phyloP scores from a whole-genome alignment of 2,329 filamentous ascomycete species.

The Sordariomycetes sp. region DNA sequence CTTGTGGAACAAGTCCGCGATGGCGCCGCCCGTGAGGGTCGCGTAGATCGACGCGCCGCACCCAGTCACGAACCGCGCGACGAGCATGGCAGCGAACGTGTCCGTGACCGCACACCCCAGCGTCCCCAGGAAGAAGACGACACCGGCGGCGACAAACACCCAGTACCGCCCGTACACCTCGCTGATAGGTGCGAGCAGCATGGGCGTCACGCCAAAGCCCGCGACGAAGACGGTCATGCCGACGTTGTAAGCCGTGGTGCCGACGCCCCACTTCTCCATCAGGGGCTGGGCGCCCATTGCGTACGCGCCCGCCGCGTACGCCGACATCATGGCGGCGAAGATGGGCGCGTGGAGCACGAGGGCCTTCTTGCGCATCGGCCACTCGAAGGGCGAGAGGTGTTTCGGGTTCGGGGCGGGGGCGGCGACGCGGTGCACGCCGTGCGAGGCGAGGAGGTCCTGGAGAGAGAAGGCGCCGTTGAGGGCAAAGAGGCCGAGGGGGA shows the following conservation, averaged over 20 bases:
- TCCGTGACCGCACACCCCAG: constrained; percentile 47
- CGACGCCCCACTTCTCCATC: constrained; percentile 40
- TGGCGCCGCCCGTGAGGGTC: constrained; percentile 45
- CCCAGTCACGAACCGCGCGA: constrained; percentile 49
- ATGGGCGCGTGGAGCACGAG: constrained; percentile 11
- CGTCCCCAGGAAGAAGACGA: constrained; percentile 18
- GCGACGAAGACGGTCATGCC: constrained; percentile 51
- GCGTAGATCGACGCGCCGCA: constrained; percentile 38
- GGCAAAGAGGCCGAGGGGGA: background rate
- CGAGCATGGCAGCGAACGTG: constrained; percentile 46
- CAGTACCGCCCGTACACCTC: constrained; percentile 36
- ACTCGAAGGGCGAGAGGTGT: constrained; percentile 5
- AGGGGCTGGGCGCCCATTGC: constrained; percentile 42
- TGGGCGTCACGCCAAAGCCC: constrained; percentile 53
- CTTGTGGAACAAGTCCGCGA: constrained; percentile 52
- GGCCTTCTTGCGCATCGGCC: constrained; percentile 9
- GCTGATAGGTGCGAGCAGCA: constrained; percentile 55
- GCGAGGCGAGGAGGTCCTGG: background rate
- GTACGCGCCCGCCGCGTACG: constrained; percentile 52
- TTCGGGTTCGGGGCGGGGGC: background rate
- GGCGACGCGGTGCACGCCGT: background rate
- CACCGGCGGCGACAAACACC: constrained; percentile 16
- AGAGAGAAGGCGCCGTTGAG: background rate
- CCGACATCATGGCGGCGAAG: constrained; percentile 42
- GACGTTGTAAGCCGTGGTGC: constrained; percentile 38